Evolutionary conservation across 2,329 filamentous ascomycete species (phyloP).

Genomic region (Fusarium nanum): DNA sequence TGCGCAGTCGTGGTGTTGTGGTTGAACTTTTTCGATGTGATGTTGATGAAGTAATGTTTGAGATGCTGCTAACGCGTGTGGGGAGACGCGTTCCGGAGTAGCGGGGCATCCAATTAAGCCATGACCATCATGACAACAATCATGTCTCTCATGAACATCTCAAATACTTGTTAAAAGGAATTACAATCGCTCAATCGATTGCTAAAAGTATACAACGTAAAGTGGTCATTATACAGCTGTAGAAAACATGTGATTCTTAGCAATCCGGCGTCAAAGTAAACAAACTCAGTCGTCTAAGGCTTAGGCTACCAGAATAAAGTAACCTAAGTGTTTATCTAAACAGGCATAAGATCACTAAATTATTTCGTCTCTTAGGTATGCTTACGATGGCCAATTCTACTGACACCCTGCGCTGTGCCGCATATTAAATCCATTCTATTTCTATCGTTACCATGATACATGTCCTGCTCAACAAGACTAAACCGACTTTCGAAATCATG

Average conservation of each 20-base stretch:
- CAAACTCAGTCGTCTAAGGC: background rate
- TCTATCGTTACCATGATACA: slow-evolving; percentile 1
- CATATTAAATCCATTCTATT: slow-evolving; percentile 13
- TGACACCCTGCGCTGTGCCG: background rate
- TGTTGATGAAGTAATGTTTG: slow-evolving; percentile 43
- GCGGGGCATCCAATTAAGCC: slow-evolving; percentile 41
- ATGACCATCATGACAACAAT: background rate
- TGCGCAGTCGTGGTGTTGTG: slow-evolving; percentile 6
- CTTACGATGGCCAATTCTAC: too few species aligned
- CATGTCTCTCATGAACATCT: background rate
- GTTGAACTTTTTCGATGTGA: slow-evolving; percentile 10
- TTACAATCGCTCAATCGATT: background rate
- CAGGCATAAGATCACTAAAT: too few species aligned
- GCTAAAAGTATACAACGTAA: background rate
- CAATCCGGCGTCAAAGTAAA: background rate
- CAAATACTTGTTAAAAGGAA: background rate
- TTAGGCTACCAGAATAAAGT: too few species aligned
- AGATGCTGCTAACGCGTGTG: slow-evolving; percentile 39
- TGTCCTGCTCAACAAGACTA: background rate
- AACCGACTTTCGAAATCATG: background rate
- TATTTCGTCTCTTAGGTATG: too few species aligned
- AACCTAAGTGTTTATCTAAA: too few species aligned
- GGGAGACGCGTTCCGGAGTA: slow-evolving; percentile 42
- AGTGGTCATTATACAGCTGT: background rate
- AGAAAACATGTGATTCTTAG: background rate